Conservation (phyloP, 805 yeast species). For the Saturnispora serradocipensis region DNA sequence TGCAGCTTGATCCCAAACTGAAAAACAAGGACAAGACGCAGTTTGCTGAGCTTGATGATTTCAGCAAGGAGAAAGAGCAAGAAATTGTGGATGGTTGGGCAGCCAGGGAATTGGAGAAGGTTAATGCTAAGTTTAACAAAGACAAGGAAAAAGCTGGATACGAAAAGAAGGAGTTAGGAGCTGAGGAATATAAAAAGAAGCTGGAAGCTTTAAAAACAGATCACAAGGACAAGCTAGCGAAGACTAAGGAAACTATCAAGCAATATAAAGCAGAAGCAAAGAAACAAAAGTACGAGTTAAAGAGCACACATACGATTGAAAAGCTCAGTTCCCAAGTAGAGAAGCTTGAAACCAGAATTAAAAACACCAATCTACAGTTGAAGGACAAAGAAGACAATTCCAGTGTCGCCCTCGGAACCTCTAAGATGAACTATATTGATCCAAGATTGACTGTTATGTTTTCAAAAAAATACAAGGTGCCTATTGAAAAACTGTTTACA, state of each 20-base stretch:
- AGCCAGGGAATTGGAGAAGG: constrained; percentile 58
- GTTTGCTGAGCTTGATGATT: constrained; percentile 59
- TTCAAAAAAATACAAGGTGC: constrained; percentile 76
- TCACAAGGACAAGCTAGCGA: constrained; percentile 44
- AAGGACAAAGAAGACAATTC: constrained; percentile 93
- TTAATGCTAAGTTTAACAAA: constrained; percentile 53
- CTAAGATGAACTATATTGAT: constrained; percentile 91
- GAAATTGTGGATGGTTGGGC: constrained; percentile 50
- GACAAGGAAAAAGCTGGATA: constrained; percentile 67
- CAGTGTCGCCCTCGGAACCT: constrained; percentile 85
- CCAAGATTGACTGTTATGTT: constrained; percentile 87
- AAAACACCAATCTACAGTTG: constrained; percentile 60
- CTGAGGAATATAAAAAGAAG: constrained; percentile 44
- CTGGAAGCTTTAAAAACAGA: constrained; percentile 44
- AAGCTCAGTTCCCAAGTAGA: constrained; percentile 65
- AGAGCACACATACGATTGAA: constrained; percentile 47
- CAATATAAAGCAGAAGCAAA: constrained; percentile 50
- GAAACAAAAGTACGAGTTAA: constrained; percentile 49
- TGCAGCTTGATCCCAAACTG: constrained; percentile 48
- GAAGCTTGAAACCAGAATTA: constrained; percentile 61
- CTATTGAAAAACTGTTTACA: constrained; percentile 85
- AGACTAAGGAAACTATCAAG: constrained; percentile 41
- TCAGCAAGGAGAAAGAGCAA: constrained; percentile 55
- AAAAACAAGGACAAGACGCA: constrained; percentile 44
- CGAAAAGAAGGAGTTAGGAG: constrained; percentile 47